Evolutionary conservation across 768 basidiomycete species (phyloP).

Genomic region (Mycena filopes): DNA sequence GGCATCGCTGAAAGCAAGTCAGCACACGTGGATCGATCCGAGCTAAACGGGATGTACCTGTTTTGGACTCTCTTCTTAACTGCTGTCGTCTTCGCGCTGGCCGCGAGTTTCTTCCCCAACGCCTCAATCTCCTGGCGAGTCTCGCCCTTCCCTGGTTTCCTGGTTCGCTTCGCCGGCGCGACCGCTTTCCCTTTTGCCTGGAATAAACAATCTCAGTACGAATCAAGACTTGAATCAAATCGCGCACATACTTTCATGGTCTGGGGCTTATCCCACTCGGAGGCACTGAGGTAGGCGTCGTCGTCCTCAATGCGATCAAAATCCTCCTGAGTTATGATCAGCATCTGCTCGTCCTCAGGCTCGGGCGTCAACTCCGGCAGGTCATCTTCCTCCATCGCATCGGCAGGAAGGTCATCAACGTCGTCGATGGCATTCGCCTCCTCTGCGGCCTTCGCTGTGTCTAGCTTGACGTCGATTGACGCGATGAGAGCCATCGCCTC

Average conservation of each 20-base stretch:
- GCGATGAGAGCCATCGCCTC: no score
- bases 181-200: neutral
- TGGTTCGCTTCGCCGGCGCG: neutral
- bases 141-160: neutral
- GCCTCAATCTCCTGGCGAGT: neutral
- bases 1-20: neutral
- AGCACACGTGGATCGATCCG: neutral
- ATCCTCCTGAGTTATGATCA: neutral
- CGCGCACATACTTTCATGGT: neutral
- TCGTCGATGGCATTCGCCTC: no score
- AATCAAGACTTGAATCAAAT: neutral
- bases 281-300: neutral
- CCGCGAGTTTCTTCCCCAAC: neutral
- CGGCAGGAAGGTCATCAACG: no score
- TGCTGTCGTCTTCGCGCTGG: neutral
- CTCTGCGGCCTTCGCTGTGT: no score
- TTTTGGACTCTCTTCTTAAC: neutral
- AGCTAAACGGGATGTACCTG: neutral
- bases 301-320: slow-evolving; percentile 13
- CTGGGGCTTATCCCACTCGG: neutral
- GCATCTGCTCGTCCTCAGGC: neutral
- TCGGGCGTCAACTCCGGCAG: neutral
- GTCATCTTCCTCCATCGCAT: neutral
- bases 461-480: no score
- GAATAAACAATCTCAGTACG: neutral